Percentiles rank a stretch among this genome's conserved stretches.
These are phyloP conservation scores for Neotropicomus parvogracilis DNA, from an alignment of 1,284 basidiomycete genomes.

Conservation along the genomic window DNA sequence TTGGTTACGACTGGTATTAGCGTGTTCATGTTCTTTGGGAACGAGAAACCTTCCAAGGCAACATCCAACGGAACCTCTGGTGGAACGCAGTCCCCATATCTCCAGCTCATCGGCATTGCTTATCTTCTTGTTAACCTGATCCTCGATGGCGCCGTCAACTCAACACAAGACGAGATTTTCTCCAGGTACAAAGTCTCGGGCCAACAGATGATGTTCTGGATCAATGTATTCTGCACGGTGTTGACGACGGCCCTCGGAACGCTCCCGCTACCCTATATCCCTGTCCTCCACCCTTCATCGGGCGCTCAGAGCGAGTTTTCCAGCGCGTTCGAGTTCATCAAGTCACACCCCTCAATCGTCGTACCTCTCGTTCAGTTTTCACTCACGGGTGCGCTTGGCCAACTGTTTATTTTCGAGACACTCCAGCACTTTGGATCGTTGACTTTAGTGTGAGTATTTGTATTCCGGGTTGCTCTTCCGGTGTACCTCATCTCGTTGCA, in stretches of 20 bases:
- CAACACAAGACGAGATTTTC: constrained; percentile 99
- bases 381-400: constrained; percentile 88
- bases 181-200: constrained; percentile 74
- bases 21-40: constrained; percentile 89
- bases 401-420: constrained; percentile 98
- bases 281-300: constrained; percentile 64
- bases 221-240: constrained; percentile 80
- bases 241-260: constrained; percentile 64
- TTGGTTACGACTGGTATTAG: constrained; percentile 93
- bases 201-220: constrained; percentile 99
- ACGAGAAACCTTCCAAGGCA: constrained; percentile 49
- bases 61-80: constrained; percentile 36
- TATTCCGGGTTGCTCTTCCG: background rate
- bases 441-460: constrained; percentile 75
- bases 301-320: constrained; percentile 64
- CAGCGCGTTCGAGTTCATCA: constrained; percentile 73
- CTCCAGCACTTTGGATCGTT: constrained; percentile 93
- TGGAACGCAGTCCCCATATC: constrained; percentile 39
- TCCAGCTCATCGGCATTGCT: constrained; percentile 60
- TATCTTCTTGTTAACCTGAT: constrained; percentile 85
- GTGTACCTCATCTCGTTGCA: constrained; percentile 29
- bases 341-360: constrained; percentile 75
- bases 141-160: constrained; percentile 92
- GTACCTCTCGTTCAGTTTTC: constrained; percentile 83
- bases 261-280: constrained; percentile 71